Evolutionary conservation across 495 filamentous ascomycete species (phyloP).

Genomic region (Pyrenula aspistea): DNA sequence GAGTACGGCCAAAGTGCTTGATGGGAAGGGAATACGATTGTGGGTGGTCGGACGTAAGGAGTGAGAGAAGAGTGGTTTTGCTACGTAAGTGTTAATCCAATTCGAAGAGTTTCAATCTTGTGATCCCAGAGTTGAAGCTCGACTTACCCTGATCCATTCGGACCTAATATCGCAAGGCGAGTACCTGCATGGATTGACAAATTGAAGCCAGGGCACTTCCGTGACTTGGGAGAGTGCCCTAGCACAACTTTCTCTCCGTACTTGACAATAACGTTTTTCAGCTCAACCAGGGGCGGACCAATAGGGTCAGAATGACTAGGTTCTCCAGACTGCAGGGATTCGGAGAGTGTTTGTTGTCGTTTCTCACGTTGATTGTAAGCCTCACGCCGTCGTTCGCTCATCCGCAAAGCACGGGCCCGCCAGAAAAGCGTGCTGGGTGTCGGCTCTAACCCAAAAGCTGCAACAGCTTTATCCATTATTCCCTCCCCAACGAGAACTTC

Average conservation of each 20-base stretch:
- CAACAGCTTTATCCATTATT: not conserved
- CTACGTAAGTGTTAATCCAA: conserved; percentile 47
- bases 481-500: not conserved
- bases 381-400: not conserved
- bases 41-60: conserved; percentile 92
- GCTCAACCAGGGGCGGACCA: conserved; percentile 53
- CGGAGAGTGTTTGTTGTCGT: not conserved
- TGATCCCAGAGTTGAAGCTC: too few species aligned
- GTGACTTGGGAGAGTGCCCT: conserved; percentile 43
- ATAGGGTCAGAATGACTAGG: not conserved
- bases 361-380: not conserved
- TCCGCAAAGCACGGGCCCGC: not conserved
- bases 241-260: conserved; percentile 71
- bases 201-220: not conserved
- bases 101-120: too few species aligned
- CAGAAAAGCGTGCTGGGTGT: not conserved
- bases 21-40: conserved; percentile 86
- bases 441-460: too few species aligned
- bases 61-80: conserved; percentile 84
- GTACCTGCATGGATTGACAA: conserved; percentile 53
- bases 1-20: conserved; percentile 67
- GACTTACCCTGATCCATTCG: conserved; percentile 50
- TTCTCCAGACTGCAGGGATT: conserved; percentile 29
- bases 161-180: conserved; percentile 82
- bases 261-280: conserved; percentile 66